These are phyloP conservation scores for Lasiodiplodia hormozganensis DNA, from an alignment of 2,329 filamentous ascomycete genomes.

Conservation along the genomic window DNA sequence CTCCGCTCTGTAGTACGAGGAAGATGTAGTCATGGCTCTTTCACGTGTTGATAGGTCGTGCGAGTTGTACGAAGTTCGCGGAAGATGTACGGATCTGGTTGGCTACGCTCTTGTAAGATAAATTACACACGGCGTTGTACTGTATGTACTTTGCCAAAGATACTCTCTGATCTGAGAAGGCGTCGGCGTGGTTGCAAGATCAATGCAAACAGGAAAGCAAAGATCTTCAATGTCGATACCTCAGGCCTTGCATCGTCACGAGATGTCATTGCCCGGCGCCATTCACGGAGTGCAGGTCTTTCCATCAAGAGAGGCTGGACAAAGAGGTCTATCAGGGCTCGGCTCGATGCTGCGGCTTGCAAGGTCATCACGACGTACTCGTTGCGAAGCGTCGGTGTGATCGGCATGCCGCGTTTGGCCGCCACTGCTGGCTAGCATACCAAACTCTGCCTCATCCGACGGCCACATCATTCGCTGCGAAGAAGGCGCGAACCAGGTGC, in stretches of 20 bases:
- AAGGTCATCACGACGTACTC: not conserved
- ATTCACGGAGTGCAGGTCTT: not conserved
- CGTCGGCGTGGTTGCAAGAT: not conserved
- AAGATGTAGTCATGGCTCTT: constrained; percentile 9
- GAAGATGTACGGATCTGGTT: not conserved
- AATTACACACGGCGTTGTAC: not conserved
- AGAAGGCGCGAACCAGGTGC: not conserved
- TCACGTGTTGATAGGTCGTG: constrained; percentile 11
- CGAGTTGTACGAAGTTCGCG: not conserved
- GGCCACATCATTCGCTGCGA: not conserved
- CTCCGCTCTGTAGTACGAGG: constrained; percentile 19
- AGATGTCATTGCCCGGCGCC: not conserved
- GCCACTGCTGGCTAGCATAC: not conserved
- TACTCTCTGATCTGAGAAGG: not conserved
- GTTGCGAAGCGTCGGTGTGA: not conserved
- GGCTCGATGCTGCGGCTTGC: not conserved
- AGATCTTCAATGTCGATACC: no score
- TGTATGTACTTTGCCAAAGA: not conserved
- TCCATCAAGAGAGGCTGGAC: not conserved
- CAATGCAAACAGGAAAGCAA: not conserved
- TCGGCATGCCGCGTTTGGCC: not conserved
- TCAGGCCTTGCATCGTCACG: not conserved
- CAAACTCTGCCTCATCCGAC: not conserved
- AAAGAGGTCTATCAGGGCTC: not conserved
- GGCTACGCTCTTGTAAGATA: constrained; percentile 4